Evolutionary conservation across 768 basidiomycete genomes (phyloP).

Genomic region (Rhodotorula toruloides): DNA sequence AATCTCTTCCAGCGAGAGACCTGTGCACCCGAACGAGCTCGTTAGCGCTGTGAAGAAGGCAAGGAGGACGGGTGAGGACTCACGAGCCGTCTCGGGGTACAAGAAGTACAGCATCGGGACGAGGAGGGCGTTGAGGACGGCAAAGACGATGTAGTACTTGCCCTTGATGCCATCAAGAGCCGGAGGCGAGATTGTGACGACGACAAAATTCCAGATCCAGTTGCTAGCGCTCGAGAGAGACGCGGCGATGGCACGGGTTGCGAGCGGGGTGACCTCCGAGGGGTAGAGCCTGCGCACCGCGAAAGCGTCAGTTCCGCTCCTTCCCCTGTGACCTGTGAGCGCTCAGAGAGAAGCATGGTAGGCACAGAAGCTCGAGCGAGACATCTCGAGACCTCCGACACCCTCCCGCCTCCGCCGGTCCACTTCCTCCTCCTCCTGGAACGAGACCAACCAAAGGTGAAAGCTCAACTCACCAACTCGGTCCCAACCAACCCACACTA

Average conservation of each 20-base stretch:
- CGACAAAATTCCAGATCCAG: constrained; percentile 12
- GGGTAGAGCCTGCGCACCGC: constrained; percentile 22
- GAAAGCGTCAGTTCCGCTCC: no score
- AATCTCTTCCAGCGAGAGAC: constrained; percentile 39
- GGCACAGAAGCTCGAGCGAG: no score
- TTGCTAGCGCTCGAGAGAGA: constrained; percentile 10
- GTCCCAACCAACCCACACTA: no score
- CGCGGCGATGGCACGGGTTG: constrained; percentile 19
- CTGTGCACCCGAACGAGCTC: background rate
- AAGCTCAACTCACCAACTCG: no score
- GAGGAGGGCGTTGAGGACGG: constrained; percentile 30
- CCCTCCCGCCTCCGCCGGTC: no score
- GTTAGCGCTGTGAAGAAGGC: no score
- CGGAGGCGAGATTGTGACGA: constrained; percentile 7
- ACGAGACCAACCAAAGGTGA: constrained; percentile 7
- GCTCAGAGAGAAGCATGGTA: background rate
- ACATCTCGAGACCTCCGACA: constrained; percentile 3
- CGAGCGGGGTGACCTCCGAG: constrained; percentile 19
- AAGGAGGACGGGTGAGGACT: background rate
- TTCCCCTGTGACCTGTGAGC: background rate
- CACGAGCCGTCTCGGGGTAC: constrained; percentile 38
- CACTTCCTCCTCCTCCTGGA: no score
- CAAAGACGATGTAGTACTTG: constrained; percentile 29
- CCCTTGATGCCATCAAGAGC: background rate
- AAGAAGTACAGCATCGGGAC: constrained; percentile 31